Conservation (phyloP, 2,329 filamentous ascomycete species). For the Xylariomycetidae sp. region DNA sequence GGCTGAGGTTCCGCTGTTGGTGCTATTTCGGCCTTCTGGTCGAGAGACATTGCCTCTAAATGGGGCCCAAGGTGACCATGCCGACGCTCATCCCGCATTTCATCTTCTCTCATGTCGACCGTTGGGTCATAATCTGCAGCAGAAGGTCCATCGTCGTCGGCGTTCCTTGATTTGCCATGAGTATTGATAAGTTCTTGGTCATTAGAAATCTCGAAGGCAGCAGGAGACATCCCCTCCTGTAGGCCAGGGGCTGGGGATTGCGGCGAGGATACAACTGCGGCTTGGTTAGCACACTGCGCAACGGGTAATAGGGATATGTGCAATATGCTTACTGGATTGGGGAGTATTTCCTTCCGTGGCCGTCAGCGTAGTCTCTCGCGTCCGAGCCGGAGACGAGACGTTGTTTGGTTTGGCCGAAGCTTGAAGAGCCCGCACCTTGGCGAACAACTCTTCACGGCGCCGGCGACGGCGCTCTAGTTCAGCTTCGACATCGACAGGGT, state of each 20-base stretch:
- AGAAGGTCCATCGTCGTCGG: conserved; percentile 61
- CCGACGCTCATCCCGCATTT: conserved; percentile 51
- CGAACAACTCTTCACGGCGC: conserved; percentile 76
- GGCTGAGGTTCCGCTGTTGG: conserved; percentile 29
- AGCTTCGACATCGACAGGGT: conserved; percentile 71
- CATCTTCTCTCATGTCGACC: conserved; percentile 69
- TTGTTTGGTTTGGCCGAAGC: conserved; percentile 53
- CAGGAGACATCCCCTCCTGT: conserved; percentile 49
- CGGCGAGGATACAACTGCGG: conserved; percentile 27
- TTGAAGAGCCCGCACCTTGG: conserved; percentile 73
- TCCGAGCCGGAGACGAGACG: conserved; percentile 47
- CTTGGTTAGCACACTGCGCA: conserved; percentile 15
- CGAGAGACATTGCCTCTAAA: conserved; percentile 46
- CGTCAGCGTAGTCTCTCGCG: conserved; percentile 37
- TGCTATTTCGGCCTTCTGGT: conserved; percentile 26
- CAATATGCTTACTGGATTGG: conserved; percentile 36
- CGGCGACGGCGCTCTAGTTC: conserved; percentile 81
- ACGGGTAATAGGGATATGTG: background rate
- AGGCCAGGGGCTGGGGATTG: conserved; percentile 36
- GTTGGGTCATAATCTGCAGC: conserved; percentile 76
- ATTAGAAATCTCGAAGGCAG: conserved; percentile 56
- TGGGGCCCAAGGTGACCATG: conserved; percentile 47
- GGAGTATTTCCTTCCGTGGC: conserved; percentile 36
- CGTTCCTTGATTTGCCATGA: conserved; percentile 36
- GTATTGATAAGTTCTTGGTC: conserved; percentile 63